phyloP scores from a whole-genome alignment of 2,329 filamentous ascomycete species.

The Penicillium sp. region DNA sequence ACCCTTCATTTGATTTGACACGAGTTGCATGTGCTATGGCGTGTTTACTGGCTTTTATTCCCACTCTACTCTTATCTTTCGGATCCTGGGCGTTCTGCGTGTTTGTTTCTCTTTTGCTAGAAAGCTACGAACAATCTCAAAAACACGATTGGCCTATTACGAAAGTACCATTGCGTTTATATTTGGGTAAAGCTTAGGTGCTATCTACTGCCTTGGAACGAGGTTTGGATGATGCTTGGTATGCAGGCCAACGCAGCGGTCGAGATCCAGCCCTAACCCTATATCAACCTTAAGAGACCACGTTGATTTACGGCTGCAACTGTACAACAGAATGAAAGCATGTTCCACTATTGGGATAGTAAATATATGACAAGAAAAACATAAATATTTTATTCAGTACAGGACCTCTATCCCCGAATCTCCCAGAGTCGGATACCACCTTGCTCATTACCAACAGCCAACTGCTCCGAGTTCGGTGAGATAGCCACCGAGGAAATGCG shows the following conservation, averaged over 20 bases:
- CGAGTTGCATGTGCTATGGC: constrained; percentile 4
- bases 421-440: constrained; percentile 92
- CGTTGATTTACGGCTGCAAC: background rate
- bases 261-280: background rate
- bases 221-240: no score
- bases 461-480: constrained; percentile 61
- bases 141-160: background rate
- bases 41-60: background rate
- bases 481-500: constrained; percentile 74
- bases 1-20: background rate
- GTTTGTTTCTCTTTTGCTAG: background rate
- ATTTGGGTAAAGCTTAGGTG: no score
- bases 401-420: constrained; percentile 60
- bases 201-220: background rate
- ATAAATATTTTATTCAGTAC: constrained; percentile 6
- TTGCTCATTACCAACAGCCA: constrained; percentile 84
- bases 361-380: constrained; percentile 7
- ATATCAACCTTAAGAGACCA: background rate
- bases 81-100: background rate
- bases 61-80: background rate
- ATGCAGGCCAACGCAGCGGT: background rate
- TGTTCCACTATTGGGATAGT: background rate
- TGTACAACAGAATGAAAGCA: background rate
- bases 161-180: background rate
- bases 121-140: background rate